phyloP scores from a whole-genome alignment of 2,329 filamentous ascomycete genomes.

The Exophiala sp. region DNA sequence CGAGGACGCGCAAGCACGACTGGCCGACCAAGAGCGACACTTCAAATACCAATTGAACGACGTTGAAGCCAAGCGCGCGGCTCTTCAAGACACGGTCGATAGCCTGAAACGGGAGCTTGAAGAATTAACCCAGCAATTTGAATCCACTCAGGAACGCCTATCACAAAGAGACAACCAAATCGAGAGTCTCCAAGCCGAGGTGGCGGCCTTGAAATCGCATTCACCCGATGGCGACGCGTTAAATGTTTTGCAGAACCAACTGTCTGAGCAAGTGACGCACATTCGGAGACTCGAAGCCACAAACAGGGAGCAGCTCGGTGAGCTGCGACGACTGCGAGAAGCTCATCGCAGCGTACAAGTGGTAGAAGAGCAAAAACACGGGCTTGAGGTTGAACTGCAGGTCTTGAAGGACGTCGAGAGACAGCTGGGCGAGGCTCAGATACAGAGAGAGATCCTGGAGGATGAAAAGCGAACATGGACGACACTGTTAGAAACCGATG shows the following conservation, averaged over 20 bases:
- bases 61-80: constrained; percentile 54
- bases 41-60: constrained; percentile 54
- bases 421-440: constrained; percentile 70
- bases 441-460: constrained; percentile 80
- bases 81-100: constrained; percentile 51
- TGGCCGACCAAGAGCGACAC: constrained; percentile 64
- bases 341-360: constrained; percentile 82
- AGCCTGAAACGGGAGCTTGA: constrained; percentile 50
- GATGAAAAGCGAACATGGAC: constrained; percentile 85
- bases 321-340: constrained; percentile 76
- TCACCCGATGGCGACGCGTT: constrained; percentile 82
- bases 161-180: constrained; percentile 63
- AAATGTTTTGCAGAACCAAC: constrained; percentile 74
- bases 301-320: constrained; percentile 70
- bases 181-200: constrained; percentile 72
- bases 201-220: constrained; percentile 76
- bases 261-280: constrained; percentile 87
- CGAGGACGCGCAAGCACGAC: constrained; percentile 71
- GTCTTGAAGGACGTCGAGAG: constrained; percentile 66
- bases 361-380: constrained; percentile 89
- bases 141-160: constrained; percentile 60
- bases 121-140: constrained; percentile 51
- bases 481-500: constrained; percentile 69
- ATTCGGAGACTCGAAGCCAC: constrained; percentile 75
- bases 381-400: constrained; percentile 69